These are phyloP conservation scores for Diutina pseudorugosa DNA, from an alignment of 1,139 yeast genomes.

Conservation along the genomic window DNA sequence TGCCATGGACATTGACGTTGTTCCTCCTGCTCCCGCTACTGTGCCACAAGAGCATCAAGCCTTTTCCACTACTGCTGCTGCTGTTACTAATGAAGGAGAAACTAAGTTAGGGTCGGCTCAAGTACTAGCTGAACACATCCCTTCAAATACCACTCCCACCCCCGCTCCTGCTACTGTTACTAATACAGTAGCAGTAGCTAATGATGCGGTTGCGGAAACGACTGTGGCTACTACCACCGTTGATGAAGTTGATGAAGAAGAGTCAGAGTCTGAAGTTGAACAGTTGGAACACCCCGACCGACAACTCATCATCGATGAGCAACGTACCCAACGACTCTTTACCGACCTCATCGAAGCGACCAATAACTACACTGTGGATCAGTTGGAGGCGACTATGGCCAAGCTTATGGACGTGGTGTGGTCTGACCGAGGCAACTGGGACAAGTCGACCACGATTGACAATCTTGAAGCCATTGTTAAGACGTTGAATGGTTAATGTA, in stretches of 20 bases:
- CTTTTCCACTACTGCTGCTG: background rate
- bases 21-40: background rate
- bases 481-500: background rate
- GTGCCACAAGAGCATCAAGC: background rate
- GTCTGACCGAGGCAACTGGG: conserved; percentile 56
- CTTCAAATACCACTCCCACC: no score
- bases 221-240: conserved; percentile 4
- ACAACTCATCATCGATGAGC: conserved; percentile 11
- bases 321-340: conserved; percentile 12
- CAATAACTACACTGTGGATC: conserved; percentile 46
- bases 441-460: conserved; percentile 35
- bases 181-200: background rate
- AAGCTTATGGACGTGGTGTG: conserved; percentile 64
- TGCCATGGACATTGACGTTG: background rate
- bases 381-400: conserved; percentile 64
- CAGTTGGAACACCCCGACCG: conserved; percentile 10
- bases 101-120: background rate
- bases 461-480: conserved; percentile 10
- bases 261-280: conserved; percentile 12
- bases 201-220: no score
- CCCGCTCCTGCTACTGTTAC: no score
- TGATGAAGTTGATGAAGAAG: conserved; percentile 10
- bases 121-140: background rate
- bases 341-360: conserved; percentile 27
- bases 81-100: background rate